Evolutionary conservation across 106 monocot genomes (phyloP).

Genomic region (Apostasia ramifera): DNA sequence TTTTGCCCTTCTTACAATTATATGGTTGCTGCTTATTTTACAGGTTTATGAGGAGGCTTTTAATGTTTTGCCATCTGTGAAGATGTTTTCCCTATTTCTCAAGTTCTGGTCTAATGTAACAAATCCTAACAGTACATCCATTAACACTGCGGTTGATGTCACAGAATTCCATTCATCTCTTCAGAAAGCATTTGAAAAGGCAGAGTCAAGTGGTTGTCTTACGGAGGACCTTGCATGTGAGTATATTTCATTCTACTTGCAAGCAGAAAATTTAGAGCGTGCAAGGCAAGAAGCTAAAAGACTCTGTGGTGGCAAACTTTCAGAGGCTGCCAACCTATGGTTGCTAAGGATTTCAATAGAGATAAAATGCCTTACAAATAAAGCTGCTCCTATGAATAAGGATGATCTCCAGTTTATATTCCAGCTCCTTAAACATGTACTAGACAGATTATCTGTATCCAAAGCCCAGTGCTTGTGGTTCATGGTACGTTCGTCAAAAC

Average conservation of each 20-base stretch:
- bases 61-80: conserved; percentile 32
- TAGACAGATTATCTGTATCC: conserved; percentile 27
- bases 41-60: conserved; percentile 72
- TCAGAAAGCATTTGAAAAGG: conserved; percentile 41
- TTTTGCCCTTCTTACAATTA: not conserved
- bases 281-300: conserved; percentile 41
- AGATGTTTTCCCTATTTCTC: conserved; percentile 62
- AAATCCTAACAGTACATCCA: conserved; percentile 7
- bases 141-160: conserved; percentile 12
- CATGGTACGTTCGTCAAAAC: conserved; percentile 24
- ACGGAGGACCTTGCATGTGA: conserved; percentile 53
- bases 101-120: conserved; percentile 43
- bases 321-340: conserved; percentile 43
- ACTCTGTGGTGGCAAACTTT: conserved; percentile 45
- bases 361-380: conserved; percentile 33
- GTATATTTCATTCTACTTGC: conserved; percentile 41
- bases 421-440: conserved; percentile 27
- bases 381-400: conserved; percentile 24
- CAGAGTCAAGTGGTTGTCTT: conserved; percentile 39
- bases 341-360: conserved; percentile 40
- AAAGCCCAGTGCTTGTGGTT: conserved; percentile 56
- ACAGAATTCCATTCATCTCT: conserved; percentile 29
- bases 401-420: conserved; percentile 31
- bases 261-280: conserved; percentile 41
- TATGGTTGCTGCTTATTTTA: conserved; percentile 5